A percentile compares a stretch with the other conserved stretches of the same genome.
Conservation (phyloP, 257 asterid species). For the Cordia subcordata region DNA sequence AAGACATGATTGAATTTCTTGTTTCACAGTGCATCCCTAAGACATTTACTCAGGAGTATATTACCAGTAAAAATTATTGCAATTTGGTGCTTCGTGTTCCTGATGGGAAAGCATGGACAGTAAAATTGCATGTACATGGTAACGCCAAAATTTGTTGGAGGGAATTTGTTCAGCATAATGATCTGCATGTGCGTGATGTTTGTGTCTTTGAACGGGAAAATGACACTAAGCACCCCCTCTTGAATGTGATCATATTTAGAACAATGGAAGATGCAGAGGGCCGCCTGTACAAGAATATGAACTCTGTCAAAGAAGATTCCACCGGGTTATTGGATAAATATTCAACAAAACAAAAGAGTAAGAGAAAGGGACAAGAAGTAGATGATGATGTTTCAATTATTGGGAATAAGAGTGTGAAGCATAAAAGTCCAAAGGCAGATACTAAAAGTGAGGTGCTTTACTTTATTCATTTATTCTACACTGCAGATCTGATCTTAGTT, state of each 20-base stretch:
- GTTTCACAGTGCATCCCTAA: slow-evolving; percentile 5
- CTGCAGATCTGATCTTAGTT: no score
- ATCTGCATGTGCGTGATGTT: slow-evolving; percentile 10
- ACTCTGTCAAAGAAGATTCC: no score
- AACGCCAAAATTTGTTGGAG: slow-evolving; percentile 10
- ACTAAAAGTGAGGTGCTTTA: slow-evolving; percentile 1
- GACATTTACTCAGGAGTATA: not conserved
- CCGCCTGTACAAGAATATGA: not conserved
- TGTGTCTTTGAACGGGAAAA: slow-evolving; percentile 23
- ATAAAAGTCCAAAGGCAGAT: not conserved
- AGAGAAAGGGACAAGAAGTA: no score
- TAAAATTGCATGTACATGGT: not conserved
- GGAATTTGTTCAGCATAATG: slow-evolving; percentile 19
- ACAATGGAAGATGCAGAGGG: not conserved
- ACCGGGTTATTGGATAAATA: no score
- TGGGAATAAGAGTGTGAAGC: not conserved
- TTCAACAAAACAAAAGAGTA: no score
- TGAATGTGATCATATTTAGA: slow-evolving; percentile 1
- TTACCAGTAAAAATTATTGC: not conserved
- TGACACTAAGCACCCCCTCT: not conserved
- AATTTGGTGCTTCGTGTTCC: not conserved
- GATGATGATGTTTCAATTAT: no score
- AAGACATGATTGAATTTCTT: no score
- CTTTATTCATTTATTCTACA: not conserved
- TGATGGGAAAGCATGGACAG: slow-evolving; percentile 4